Evolutionary conservation across 305 asterid species (phyloP), one percentile per base, ranked within the genome.

Genomic region (Fraxinus paxiana): DNA sequence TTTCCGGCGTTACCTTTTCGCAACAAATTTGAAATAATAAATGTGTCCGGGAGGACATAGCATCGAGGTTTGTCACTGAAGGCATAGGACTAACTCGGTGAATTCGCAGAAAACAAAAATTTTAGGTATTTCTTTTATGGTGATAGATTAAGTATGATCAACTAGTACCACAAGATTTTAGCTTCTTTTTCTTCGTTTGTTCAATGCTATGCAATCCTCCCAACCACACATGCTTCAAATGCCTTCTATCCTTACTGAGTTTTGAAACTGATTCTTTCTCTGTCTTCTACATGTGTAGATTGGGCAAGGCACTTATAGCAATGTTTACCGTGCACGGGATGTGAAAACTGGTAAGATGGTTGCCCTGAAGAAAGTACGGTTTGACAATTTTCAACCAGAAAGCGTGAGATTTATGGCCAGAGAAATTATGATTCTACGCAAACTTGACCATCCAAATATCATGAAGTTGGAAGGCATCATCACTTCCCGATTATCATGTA

Each of bases 291-390:
- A 18, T 70, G 67, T 75, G 80, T 76, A 95, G 98, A 92, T 95
- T 83, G 98, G 98, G 82, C 97, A 93, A 90, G 98, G 98, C 54
- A 95, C 98, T 18, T 95, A 95, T 87, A 95, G 98, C 88, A 89
- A 86, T 31, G 98, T 95, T 17, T 95, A 95, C 82, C 93, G 95
- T 0, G 98, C 98, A 3, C 98, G 95, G 1, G 86, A 93, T 80
- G 56, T 91, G 24, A 90, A 89, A 80, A 93, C 88, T 1, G 94
- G 97, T 46, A 90, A 84, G 72, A 91, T 91, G 77, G 93, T 93
- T 2, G 98, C 98, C 33, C 86, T 93, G 76, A 95, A 95, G 90
- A 95, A 92, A 91, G 98, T 95, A 9, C 90, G 96, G 6, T 95
- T 95, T 79, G 98, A 95, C 90, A 91, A 92, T 83, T 93, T 93